Conservation (phyloP, 164 flowering plant species). For the Tetracentron sinense region DNA sequence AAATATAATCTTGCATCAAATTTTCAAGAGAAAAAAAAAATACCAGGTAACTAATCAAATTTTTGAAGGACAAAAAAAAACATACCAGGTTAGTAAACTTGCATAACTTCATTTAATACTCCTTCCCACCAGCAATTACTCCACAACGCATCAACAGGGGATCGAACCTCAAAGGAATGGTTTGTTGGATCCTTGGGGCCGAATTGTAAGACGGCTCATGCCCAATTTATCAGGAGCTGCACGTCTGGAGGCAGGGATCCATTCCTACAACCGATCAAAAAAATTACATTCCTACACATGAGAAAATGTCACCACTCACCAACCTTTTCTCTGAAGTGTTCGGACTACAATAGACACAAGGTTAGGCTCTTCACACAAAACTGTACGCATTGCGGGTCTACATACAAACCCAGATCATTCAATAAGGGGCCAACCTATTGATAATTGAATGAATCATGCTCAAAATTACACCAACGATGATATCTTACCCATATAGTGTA, state of each 20-base stretch:
- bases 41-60: too few relatives aligned
- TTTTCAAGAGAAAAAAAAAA: too few relatives aligned
- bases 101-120: slow-evolving; percentile 51
- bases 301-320: slow-evolving; percentile 7
- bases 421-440: neutral
- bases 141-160: slow-evolving; percentile 96
- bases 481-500: too few relatives aligned
- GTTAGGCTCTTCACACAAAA: neutral
- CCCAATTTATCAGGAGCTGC: slow-evolving; percentile 81
- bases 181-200: slow-evolving; percentile 47
- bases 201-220: slow-evolving; percentile 68
- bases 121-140: slow-evolving; percentile 99
- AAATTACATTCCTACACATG: too few relatives aligned
- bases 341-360: neutral
- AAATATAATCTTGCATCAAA: neutral
- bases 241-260: slow-evolving; percentile 68
- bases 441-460: too few relatives aligned
- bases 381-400: neutral
- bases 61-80: neutral
- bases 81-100: slow-evolving; percentile 83
- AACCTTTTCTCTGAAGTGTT: neutral
- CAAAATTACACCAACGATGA: too few relatives aligned
- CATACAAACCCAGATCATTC: neutral
- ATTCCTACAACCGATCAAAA: too few relatives aligned
- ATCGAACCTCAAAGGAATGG: slow-evolving; percentile 45